Percentiles rank a stretch among this genome's conserved stretches.
Conservation (phyloP, 2,329 filamentous ascomycete genomes). For the Stachybotrys chartarum region DNA sequence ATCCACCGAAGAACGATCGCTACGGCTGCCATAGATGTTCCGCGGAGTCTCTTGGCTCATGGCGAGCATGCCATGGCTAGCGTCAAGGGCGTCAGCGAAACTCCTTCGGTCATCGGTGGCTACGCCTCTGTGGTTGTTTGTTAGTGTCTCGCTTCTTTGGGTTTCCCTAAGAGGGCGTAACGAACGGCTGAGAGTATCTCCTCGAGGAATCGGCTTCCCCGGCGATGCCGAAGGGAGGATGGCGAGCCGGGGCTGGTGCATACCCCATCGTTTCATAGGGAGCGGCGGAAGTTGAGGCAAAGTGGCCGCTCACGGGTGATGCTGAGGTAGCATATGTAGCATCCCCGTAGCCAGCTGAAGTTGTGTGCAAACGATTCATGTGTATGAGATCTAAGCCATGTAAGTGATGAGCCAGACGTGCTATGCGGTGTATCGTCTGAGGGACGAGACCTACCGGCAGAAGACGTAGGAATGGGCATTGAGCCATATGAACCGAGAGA, state of each 20-base stretch:
- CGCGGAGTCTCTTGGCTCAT: conserved; percentile 93
- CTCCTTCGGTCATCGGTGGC: conserved; percentile 53
- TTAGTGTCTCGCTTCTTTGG: conserved; percentile 3
- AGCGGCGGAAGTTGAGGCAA: conserved; percentile 55
- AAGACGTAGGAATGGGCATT: conserved; percentile 65
- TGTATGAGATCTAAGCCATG: conserved; percentile 67
- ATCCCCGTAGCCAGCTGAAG: conserved; percentile 63
- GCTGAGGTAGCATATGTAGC: conserved; percentile 59
- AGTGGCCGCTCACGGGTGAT: conserved; percentile 58
- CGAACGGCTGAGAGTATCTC: conserved; percentile 81
- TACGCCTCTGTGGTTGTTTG: conserved; percentile 25
- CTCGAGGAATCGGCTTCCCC: conserved; percentile 49
- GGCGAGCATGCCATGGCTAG: conserved; percentile 88
- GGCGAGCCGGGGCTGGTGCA: conserved; percentile 55
- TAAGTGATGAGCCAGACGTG: neutral
- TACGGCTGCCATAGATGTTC: conserved; percentile 72
- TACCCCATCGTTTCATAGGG: conserved; percentile 75
- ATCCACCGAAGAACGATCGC: conserved; percentile 67
- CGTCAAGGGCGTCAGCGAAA: conserved; percentile 86
- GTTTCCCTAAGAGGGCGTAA: conserved; percentile 33
- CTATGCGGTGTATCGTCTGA: conserved; percentile 43
- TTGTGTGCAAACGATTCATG: conserved; percentile 56
- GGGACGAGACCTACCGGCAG: conserved; percentile 61
- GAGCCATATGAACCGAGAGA: conserved; percentile 65
- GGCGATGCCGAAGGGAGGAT: conserved; percentile 46